Conservation (phyloP, 305 asterid genomes). For the Fraxinus albicans region DNA sequence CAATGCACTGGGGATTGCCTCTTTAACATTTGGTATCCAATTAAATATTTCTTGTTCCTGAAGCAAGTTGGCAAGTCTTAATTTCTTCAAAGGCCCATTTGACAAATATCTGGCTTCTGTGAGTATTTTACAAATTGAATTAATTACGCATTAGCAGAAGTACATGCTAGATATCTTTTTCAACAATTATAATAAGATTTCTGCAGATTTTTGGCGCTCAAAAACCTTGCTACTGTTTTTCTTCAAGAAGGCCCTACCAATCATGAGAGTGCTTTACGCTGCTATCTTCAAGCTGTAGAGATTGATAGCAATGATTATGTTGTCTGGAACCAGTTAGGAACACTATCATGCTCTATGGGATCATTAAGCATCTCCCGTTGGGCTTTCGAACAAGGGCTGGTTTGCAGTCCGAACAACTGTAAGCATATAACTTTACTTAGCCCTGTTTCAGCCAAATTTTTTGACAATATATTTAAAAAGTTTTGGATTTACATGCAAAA, state of each 20-base stretch:
- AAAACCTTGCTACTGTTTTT: conserved; percentile 88
- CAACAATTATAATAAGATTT: conserved; percentile 20
- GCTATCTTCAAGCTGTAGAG: conserved; percentile 98
- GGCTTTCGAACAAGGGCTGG: conserved; percentile 98
- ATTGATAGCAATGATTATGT: conserved; percentile 91
- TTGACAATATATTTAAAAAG: neutral
- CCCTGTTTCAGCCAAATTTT: neutral
- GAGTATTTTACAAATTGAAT: conserved; percentile 17
- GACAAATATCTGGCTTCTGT: neutral
- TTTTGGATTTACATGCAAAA: neutral
- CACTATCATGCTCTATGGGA: conserved; percentile 96
- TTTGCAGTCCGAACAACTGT: conserved; percentile 97
- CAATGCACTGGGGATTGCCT: neutral
- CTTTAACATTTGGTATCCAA: neutral
- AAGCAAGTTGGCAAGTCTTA: conserved; percentile 11
- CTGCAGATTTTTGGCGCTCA: conserved; percentile 91
- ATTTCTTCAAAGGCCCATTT: neutral
- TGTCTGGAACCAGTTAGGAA: conserved; percentile 97
- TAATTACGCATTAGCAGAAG: conserved; percentile 10
- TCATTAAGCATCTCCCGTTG: conserved; percentile 91
- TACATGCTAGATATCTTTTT: neutral
- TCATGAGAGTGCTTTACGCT: conserved; percentile 79
- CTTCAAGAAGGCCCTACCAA: conserved; percentile 72
- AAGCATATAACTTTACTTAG: conserved; percentile 35
- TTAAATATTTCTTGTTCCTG: neutral